These are phyloP conservation scores for Stephania japonica DNA, from an alignment of 164 flowering plant genomes.

Conservation along the genomic window DNA sequence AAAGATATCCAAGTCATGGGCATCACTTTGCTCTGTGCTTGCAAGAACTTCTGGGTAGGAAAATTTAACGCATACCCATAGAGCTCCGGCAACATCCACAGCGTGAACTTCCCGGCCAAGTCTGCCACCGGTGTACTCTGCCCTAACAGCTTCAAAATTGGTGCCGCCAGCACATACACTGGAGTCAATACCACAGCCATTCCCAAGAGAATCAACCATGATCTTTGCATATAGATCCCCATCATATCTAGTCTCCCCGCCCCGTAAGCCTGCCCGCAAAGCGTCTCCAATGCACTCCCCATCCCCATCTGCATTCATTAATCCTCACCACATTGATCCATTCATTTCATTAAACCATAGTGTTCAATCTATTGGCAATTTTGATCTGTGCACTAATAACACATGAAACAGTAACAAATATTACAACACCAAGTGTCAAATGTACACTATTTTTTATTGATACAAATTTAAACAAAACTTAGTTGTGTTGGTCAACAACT, in stretches of 20 bases:
- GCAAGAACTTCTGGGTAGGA: constrained; percentile 48
- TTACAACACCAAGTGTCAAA: too few relatives aligned
- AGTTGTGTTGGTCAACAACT: too few relatives aligned
- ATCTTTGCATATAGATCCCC: constrained; percentile 80
- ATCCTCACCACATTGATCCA: too few relatives aligned
- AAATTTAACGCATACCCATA: constrained; percentile 44
- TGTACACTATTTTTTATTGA: too few relatives aligned
- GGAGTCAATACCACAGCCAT: constrained; percentile 49
- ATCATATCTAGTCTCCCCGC: constrained; percentile 63
- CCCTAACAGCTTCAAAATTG: constrained; percentile 50
- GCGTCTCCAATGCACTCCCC: constrained; percentile 92
- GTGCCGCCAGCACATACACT: constrained; percentile 55
- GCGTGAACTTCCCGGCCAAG: constrained; percentile 38
- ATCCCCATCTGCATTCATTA: constrained; percentile 38
- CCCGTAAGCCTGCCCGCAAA: constrained; percentile 87
- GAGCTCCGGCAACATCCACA: constrained; percentile 46
- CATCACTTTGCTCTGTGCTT: constrained; percentile 42
- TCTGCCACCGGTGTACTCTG: constrained; percentile 62
- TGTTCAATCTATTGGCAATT: too few relatives aligned
- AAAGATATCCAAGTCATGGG: constrained; percentile 39
- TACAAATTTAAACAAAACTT: too few relatives aligned
- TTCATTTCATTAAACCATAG: too few relatives aligned
- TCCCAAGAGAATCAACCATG: constrained; percentile 66
- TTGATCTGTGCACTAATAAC: too few relatives aligned
- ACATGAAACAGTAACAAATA: too few relatives aligned